Percentiles rank a stretch among this genome's conserved stretches.
These are phyloP conservation scores for Powellomyces hirtus DNA, from an alignment of 192 early-diverging fungal genomes.

Conservation along the genomic window DNA sequence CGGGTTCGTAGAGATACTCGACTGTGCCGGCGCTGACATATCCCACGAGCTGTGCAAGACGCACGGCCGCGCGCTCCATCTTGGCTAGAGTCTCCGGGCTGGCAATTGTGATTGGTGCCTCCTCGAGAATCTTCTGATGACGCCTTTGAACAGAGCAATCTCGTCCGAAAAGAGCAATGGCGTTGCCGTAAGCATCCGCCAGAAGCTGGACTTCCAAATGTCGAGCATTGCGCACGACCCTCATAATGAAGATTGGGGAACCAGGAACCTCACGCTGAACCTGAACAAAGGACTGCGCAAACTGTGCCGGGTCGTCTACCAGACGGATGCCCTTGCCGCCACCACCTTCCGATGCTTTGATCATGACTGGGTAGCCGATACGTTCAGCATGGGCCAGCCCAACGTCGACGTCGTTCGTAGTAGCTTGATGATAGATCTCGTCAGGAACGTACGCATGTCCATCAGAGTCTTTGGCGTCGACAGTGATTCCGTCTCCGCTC, in stretches of 20 bases:
- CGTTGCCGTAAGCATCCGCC: conserved; percentile 96
- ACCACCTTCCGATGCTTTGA: conserved; percentile 98
- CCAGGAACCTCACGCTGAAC: conserved; percentile 94
- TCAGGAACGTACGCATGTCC: conserved; percentile 82
- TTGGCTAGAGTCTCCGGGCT: conserved; percentile 59
- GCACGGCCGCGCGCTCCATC: conserved; percentile 98
- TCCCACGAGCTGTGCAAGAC: conserved; percentile 89
- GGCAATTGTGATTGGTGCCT: conserved; percentile 88
- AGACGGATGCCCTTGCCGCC: conserved; percentile 99
- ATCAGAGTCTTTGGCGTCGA: conserved; percentile 63
- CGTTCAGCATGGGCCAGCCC: conserved; percentile 79
- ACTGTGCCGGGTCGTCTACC: conserved; percentile 72
- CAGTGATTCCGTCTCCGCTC: conserved; percentile 84
- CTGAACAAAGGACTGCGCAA: conserved; percentile 79
- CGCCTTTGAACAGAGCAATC: conserved; percentile 98
- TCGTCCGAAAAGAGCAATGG: conserved; percentile 96
- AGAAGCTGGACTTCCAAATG: conserved; percentile 97
- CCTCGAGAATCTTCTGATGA: conserved; percentile 99
- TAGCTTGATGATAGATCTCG: conserved; percentile 75
- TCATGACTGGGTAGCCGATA: conserved; percentile 98
- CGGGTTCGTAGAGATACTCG: conserved; percentile 93
- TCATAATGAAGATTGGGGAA: conserved; percentile 98
- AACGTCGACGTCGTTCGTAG: conserved; percentile 81
- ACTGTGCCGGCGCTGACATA: conserved; percentile 81
- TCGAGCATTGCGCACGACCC: conserved; percentile 88